phyloP scores from a whole-genome alignment of 169 alveolate species.

The Eimeria praecox region DNA sequence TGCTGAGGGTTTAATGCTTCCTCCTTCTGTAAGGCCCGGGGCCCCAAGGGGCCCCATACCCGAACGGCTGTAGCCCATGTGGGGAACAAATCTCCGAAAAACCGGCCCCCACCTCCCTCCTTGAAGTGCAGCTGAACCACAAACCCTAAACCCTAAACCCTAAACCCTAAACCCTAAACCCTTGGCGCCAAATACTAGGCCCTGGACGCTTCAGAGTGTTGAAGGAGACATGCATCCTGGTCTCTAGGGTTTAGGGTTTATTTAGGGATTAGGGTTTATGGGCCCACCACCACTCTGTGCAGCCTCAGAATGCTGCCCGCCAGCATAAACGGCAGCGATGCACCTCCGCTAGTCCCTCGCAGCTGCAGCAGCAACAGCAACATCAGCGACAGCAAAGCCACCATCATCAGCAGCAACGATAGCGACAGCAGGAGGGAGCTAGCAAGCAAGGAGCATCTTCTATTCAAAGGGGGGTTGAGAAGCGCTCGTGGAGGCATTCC shows the following conservation, averaged over 20 bases:
- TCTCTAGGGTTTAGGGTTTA: neutral
- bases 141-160: conserved; percentile 7
- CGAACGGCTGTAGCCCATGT: conserved; percentile 32
- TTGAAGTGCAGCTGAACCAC: conserved; percentile 36
- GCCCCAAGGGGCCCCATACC: conserved; percentile 66
- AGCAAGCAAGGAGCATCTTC: neutral
- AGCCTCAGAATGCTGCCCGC: conserved; percentile 48
- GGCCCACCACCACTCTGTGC: conserved; percentile 52
- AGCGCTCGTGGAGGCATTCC: neutral
- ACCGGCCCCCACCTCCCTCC: conserved; percentile 46
- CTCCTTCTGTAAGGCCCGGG: conserved; percentile 18
- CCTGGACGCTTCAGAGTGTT: neutral
- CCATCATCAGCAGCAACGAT: neutral
- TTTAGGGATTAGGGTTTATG: neutral
- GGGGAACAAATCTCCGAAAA: conserved; percentile 14
- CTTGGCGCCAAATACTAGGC: neutral
- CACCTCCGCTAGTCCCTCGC: conserved; percentile 42
- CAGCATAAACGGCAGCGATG: conserved; percentile 49
- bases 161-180: neutral
- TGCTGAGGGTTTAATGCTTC: conserved; percentile 18
- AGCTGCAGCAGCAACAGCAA: conserved; percentile 57
- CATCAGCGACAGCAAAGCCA: conserved; percentile 11
- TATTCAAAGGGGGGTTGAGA: neutral
- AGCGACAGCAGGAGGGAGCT: neutral
- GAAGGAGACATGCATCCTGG: neutral